Base-by-base conservation (phyloP, 2,329 filamentous ascomycete genomes). In the Neofusicoccum ribis region DNA sequence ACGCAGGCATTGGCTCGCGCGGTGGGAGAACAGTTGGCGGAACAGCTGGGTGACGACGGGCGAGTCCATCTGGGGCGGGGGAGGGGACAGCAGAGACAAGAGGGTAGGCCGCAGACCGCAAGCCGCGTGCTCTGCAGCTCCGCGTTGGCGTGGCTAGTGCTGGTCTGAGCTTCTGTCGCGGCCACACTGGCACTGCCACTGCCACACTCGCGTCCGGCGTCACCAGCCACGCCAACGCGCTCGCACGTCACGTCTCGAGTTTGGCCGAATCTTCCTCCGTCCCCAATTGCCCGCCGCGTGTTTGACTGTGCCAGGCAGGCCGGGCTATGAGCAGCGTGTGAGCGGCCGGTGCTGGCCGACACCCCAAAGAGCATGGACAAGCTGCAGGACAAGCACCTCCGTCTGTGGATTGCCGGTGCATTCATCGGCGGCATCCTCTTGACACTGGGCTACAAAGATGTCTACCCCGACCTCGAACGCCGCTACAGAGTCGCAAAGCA, bases 21-120 rank as follows among this genome's bases (percentile, higher is more conserved):
- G 56, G 73, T 93, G 91, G 50, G 88, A 87, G 72, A 96, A 96
- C 47, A 98, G 86, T 81, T 92, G 91, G 72, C 91, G 88, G 73
- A 97, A 94, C 74, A 97, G 85, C 75, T 89, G 90, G 56, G 87
- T 87, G 69, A 93, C 84, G 68, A 91, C 82, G 66, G 90, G 89
- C 17, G 91, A 93, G 80, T 97, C 93, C 93, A 97, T 96, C 58
- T 14, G 9, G 39, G 65, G 37, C 27, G 67, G 62, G 60, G 61
- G 52, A 64, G 37, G 65, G 44, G 54, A 46, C 34, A 44, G 27
- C 39, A 17, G 41, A 36, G 41, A 27, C 39, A 31, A 44, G 54
- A 59, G 39, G 27, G 43, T 17, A 54, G 15, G 34, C 27, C 27
- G 27, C 27, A 31, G 27, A 31, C 27, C 27, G 27, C 27, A 17